A percentile compares a stretch with the other conserved stretches of the same genome.
phyloP scores from a whole-genome alignment of 75 land plant genomes.

The Azolla pinnata region DNA sequence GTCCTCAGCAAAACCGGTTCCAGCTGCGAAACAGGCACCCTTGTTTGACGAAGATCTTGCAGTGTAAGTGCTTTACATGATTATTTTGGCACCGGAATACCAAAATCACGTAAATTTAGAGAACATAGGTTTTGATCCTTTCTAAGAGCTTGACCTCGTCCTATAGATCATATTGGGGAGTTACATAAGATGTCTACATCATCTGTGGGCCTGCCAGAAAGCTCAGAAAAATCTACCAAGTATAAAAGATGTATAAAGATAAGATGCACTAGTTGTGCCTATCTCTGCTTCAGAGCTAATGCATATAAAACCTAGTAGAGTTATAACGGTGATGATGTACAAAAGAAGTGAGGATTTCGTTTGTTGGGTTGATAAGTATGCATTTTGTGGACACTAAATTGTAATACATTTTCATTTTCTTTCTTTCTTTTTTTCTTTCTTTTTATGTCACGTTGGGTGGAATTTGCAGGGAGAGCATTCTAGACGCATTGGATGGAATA shows the following conservation, averaged over 20 bases:
- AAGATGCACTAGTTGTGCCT: no score
- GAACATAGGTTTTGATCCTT: neutral
- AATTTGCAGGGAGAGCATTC: slow-evolving; percentile 67
- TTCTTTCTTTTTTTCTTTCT: neutral
- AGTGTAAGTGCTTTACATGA: slow-evolving; percentile 45
- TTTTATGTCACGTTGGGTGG: neutral
- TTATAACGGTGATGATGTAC: neutral
- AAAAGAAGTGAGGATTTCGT: no score
- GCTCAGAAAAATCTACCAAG: neutral
- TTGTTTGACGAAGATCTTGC: slow-evolving; percentile 93
- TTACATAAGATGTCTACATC: no score
- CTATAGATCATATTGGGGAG: no score
- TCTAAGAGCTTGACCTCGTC: no score
- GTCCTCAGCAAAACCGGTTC: slow-evolving; percentile 81
- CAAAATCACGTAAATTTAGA: neutral
- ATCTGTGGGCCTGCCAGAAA: no score
- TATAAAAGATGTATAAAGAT: neutral
- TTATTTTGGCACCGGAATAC: neutral
- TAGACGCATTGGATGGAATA: slow-evolving; percentile 53
- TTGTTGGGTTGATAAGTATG: no score
- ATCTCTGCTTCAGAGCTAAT: no score
- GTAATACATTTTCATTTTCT: no score
- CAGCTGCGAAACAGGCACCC: slow-evolving; percentile 81
- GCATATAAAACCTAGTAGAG: neutral
- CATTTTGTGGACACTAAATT: no score